Base-by-base conservation (phyloP, 306 rosid species). In the Cicer bijugum region DNA sequence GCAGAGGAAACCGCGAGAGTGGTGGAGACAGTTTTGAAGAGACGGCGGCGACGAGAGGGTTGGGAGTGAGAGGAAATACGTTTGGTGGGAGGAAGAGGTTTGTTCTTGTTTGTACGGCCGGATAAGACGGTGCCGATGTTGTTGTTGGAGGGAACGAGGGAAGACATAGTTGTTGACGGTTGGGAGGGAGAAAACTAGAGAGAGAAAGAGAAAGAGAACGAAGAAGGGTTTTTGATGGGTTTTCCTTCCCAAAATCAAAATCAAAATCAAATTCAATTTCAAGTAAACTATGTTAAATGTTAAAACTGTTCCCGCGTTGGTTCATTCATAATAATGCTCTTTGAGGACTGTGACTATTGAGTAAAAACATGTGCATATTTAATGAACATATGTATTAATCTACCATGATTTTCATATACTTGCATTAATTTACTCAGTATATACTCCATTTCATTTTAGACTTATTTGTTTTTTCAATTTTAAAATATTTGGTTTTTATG, bases 1-100 rank as follows among this genome's bases (percentile, higher is more conserved):
- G 92, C 86, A 42, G 98, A 87, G 8, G 94, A 79, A 51, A 82
- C 60, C 1, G 90, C 88, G 66, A 88, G 12, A 78, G 88, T 82
- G 46, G 79, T 89, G 67, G 87, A 78, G 66, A 89, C 64, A 72
- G 85, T 77, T 72, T 85, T 84, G 83, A 86, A 12, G 75, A 64
- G 59, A 2, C 52, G 8, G 45, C 66, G 69, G 12, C 33, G 71
- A 19, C 75, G 78, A n/a, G 78, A 44, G 61, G 78, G 57, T 14
- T 86, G 45, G 11, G 55, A 44, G 12, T 81, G 39, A 39, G 51
- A 50, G 9, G 51, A 50, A 8, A 53, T 47, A 71, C 89, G 84
- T 71, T 86, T 77, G 11, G 76, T 5, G 33, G 77, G 47, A 12
- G 88, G 11, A 12, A 87, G 11, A 1, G 78, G 63, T 14, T 79